Percentiles rank a stretch among this genome's conserved stretches.
Conservation (phyloP, 768 basidiomycete genomes). For the Rhodotorula babjevae region DNA sequence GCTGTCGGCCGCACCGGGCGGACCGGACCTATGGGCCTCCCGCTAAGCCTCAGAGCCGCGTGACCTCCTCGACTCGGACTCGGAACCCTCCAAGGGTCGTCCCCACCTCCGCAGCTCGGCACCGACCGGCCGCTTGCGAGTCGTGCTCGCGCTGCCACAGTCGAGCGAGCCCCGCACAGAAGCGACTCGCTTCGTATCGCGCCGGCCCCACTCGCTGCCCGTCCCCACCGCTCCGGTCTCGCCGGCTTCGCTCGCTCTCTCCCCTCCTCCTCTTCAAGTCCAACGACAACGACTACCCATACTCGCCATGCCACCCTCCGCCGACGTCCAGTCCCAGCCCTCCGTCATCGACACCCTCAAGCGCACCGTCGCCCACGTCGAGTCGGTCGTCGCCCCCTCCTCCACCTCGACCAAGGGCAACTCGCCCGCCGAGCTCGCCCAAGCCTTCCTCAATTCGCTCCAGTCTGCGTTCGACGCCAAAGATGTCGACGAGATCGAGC, state of each 20-base stretch:
- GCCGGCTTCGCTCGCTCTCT: not conserved
- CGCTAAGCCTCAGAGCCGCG: too few species aligned
- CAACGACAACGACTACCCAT: not conserved
- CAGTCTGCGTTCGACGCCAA: constrained; percentile 25
- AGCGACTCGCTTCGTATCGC: not conserved
- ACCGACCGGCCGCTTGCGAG: too few species aligned
- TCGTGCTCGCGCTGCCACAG: too few species aligned
- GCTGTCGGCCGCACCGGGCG: too few species aligned
- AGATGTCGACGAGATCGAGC: constrained; percentile 32
- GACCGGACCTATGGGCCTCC: too few species aligned
- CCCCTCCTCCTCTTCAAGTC: not conserved
- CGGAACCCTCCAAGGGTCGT: too few species aligned
- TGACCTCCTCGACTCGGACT: too few species aligned
- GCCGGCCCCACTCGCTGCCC: too few species aligned
- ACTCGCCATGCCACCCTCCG: not conserved
- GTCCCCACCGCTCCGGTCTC: not conserved
- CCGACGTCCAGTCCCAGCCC: not conserved
- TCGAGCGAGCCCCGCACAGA: not conserved
- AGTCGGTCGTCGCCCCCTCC: not conserved
- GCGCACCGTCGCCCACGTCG: constrained; percentile 18
- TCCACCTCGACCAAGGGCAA: not conserved
- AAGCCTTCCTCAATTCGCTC: constrained; percentile 12
- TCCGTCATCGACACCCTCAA: constrained; percentile 21
- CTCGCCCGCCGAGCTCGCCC: constrained; percentile 11
- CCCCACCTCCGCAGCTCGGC: too few species aligned